Evolutionary conservation across 306 rosid species (phyloP).

Genomic region (Cyclanthera cordifolia): DNA sequence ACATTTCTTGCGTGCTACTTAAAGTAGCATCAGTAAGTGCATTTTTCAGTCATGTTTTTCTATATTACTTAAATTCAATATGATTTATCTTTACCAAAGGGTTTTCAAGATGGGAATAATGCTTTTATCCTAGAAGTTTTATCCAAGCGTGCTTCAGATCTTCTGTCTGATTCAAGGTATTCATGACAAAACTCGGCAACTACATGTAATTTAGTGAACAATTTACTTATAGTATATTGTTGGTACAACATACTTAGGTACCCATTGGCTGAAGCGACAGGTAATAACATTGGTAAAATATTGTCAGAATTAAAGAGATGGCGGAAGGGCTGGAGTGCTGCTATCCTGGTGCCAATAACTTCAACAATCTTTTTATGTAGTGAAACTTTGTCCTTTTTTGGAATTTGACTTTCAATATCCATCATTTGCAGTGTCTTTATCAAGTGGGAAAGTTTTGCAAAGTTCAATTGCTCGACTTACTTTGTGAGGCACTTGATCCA

Average conservation of each 20-base stretch:
- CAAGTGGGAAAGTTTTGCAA: slow-evolving; percentile 64
- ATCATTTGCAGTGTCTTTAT: slow-evolving; percentile 59
- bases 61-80: background rate
- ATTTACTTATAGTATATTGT: slow-evolving; percentile 13
- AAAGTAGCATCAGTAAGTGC: background rate
- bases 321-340: slow-evolving; percentile 60
- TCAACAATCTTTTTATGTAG: background rate
- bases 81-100: slow-evolving; percentile 21
- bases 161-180: slow-evolving; percentile 43
- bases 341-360: slow-evolving; percentile 43
- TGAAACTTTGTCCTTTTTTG: background rate
- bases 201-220: background rate
- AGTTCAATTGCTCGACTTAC: slow-evolving; percentile 59
- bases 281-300: slow-evolving; percentile 33
- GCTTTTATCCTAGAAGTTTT: slow-evolving; percentile 22
- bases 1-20: background rate
- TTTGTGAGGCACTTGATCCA: slow-evolving; percentile 66
- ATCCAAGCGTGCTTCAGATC: slow-evolving; percentile 36
- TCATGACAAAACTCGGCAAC: background rate
- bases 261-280: slow-evolving; percentile 36
- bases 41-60: background rate
- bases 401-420: slow-evolving; percentile 4
- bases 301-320: slow-evolving; percentile 41
- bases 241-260: slow-evolving; percentile 29
- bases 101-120: slow-evolving; percentile 38